Percentiles rank a stretch among this genome's conserved stretches.
Conservation (phyloP, 2,329 filamentous ascomycete genomes). For the Furcasterigmium sp. region DNA sequence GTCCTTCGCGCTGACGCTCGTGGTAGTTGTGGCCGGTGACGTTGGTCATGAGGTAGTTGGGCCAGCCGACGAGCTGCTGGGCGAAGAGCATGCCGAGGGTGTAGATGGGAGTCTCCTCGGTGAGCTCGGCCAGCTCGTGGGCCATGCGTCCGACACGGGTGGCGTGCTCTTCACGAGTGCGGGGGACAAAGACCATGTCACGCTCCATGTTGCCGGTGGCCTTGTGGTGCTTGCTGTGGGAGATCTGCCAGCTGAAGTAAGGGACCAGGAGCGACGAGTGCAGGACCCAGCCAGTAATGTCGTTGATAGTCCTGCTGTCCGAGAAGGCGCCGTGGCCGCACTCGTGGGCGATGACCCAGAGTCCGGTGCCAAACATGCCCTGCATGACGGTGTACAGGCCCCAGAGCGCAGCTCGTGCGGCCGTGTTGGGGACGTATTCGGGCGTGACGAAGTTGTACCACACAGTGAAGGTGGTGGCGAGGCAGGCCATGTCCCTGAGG, state of each 20-base stretch:
- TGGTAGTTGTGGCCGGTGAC: conserved; percentile 96
- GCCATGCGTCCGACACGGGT: conserved; percentile 65
- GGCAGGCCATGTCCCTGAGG: conserved; percentile 67
- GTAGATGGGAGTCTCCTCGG: conserved; percentile 88
- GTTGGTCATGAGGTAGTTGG: conserved; percentile 84
- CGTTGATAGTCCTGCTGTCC: conserved; percentile 83
- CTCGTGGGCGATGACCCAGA: conserved; percentile 97
- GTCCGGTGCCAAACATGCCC: conserved; percentile 85
- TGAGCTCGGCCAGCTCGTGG: conserved; percentile 82
- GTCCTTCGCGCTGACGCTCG: conserved; percentile 84
- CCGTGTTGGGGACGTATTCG: conserved; percentile 68
- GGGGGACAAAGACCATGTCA: conserved; percentile 98
- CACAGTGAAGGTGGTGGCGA: conserved; percentile 75
- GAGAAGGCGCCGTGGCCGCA: conserved; percentile 98
- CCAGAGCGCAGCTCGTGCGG: conserved; percentile 61
- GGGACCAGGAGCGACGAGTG: conserved; percentile 88
- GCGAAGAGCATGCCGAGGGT: conserved; percentile 68
- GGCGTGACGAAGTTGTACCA: conserved; percentile 89
- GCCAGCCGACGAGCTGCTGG: conserved; percentile 93
- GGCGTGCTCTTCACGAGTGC: conserved; percentile 79
- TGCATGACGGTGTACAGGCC: conserved; percentile 70
- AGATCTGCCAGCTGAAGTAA: conserved; percentile 99
- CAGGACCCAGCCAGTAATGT: conserved; percentile 85
- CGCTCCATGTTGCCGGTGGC: conserved; percentile 94
- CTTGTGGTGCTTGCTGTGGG: conserved; percentile 99